Evolutionary conservation across 2,329 filamentous ascomycete genomes (phyloP), one percentile per base, ranked within the genome.

Genomic region (Alternaria burnsii): DNA sequence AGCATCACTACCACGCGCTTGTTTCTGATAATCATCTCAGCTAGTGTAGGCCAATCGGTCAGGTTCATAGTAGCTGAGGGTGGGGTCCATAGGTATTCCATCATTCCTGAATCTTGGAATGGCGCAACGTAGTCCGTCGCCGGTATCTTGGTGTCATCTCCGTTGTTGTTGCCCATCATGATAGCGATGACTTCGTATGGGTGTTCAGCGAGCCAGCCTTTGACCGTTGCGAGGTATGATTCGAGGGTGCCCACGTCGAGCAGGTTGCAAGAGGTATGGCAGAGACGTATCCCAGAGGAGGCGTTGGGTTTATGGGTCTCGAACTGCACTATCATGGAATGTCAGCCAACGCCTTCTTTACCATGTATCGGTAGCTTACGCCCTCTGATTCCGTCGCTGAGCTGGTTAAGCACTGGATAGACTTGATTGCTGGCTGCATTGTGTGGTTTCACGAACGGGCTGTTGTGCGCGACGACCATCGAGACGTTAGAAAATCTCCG

Each of bases 101-200:
- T 80, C 26, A 97, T 85, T 5, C 93, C 93, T 0, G 90, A 89
- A 55, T 85, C 81, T 74, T 91, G 82, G 66, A 97, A 89, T 34
- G 88, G 88, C 0, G 84, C 84, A 6, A 85, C 87, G 76, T 92
- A 97, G 60, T 85, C 84, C 5, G 77, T 79, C 1, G 90, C 82
- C 5, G 82, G 80, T n/a, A 89, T 88, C 74, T 90, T 91, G 2
- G 52, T 59, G 9, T 30, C 36, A 5, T 70, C 55, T 4, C 59
- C 63, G 79, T 93, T 72, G 40, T 72, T 91, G 77, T 97, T 97
- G 58, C 89, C 93, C 52, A 97, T 88, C 18, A 97, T 83, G 65
- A 97, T 89, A 1, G 92, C 94, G 26, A 97, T 87, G 1, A 97
- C 91, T 66, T 97, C 94, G 80, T 92, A 94, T 0, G 93, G 93